phyloP scores from a whole-genome alignment of 257 asterid genomes.

The Solanum chiquidenum region DNA sequence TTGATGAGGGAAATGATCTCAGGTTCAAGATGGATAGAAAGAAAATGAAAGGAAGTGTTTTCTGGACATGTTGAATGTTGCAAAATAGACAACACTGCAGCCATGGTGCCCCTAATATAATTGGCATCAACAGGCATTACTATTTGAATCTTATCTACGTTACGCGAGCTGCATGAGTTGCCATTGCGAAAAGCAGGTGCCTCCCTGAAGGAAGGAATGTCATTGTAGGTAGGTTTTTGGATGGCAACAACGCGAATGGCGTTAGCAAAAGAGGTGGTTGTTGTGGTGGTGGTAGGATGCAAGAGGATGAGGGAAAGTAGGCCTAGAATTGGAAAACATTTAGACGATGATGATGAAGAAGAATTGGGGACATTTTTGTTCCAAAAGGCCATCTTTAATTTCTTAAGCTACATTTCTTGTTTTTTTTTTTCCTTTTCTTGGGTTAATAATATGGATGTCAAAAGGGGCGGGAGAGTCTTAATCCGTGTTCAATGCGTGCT shows the following conservation, averaged over 20 bases:
- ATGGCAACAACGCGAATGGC: slow-evolving; percentile 38
- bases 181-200: slow-evolving; percentile 83
- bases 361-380: slow-evolving; percentile 22
- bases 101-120: slow-evolving; percentile 74
- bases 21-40: slow-evolving; percentile 38
- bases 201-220: slow-evolving; percentile 41
- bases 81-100: slow-evolving; percentile 62
- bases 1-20: slow-evolving; percentile 40
- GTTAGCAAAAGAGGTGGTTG: slow-evolving; percentile 2
- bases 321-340: slow-evolving; percentile 39
- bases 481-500: background rate
- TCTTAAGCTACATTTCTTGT: slow-evolving; percentile 8
- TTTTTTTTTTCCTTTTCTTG: background rate
- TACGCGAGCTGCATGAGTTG: slow-evolving; percentile 22
- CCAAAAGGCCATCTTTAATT: slow-evolving; percentile 66
- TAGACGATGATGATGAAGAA: slow-evolving; percentile 1
- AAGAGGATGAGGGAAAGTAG: slow-evolving; percentile 71
- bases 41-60: slow-evolving; percentile 60
- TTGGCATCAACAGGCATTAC: slow-evolving; percentile 77
- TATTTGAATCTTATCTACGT: slow-evolving; percentile 28
- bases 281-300: slow-evolving; percentile 19
- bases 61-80: slow-evolving; percentile 84
- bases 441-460: background rate
- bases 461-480: background rate
- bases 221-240: slow-evolving; percentile 10